Conservation (phyloP, 1,284 basidiomycete species). For the Calocybe gambosa region DNA sequence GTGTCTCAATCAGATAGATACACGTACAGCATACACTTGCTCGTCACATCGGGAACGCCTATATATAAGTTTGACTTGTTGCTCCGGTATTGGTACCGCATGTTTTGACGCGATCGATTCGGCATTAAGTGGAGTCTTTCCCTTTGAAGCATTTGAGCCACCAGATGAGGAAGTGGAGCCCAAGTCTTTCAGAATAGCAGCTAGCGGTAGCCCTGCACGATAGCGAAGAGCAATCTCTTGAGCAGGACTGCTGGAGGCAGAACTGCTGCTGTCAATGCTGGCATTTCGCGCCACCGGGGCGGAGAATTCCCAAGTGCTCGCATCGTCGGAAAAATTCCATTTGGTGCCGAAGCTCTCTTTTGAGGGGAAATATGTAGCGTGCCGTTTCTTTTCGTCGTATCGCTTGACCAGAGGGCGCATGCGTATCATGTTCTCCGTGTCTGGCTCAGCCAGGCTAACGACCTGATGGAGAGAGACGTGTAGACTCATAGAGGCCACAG, state of each 20-base stretch:
- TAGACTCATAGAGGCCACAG: constrained; percentile 8
- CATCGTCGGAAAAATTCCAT: constrained; percentile 19
- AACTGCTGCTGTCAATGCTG: constrained; percentile 19
- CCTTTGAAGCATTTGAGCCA: constrained; percentile 10
- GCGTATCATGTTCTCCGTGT: neutral
- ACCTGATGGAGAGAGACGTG: constrained; percentile 10
- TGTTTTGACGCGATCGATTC: constrained; percentile 3
- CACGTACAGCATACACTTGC: constrained; percentile 35
- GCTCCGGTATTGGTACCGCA: constrained; percentile 8
- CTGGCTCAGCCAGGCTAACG: neutral
- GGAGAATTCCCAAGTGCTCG: constrained; percentile 32
- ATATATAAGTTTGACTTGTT: constrained; percentile 18
- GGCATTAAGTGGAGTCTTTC: constrained; percentile 6
- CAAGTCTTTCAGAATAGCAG: constrained; percentile 7
- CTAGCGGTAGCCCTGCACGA: constrained; percentile 20
- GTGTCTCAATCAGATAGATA: neutral
- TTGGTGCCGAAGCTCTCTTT: constrained; percentile 18
- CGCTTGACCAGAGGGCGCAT: constrained; percentile 5
- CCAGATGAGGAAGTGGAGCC: constrained; percentile 12
- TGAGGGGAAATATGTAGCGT: constrained; percentile 26
- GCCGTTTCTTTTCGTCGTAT: constrained; percentile 21
- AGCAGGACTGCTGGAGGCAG: constrained; percentile 27
- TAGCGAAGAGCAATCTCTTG: constrained; percentile 34
- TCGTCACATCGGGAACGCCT: constrained; percentile 29
- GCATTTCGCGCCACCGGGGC: constrained; percentile 24